These are phyloP conservation scores for Penicillium parvum DNA, from an alignment of 495 filamentous ascomycete species.

Conservation along the genomic window DNA sequence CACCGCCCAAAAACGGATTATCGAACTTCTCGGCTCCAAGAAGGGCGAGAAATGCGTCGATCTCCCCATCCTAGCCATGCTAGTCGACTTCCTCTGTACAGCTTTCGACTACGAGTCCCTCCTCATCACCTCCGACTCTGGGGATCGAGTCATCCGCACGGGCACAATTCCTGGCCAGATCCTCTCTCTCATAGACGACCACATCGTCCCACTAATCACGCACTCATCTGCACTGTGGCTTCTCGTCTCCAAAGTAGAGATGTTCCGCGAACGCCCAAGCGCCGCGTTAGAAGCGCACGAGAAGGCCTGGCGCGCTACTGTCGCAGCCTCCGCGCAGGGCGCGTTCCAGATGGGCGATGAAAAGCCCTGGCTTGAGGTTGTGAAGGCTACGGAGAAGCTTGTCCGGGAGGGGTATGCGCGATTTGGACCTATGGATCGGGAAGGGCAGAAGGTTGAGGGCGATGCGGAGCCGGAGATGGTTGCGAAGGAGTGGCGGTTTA, in stretches of 20 bases:
- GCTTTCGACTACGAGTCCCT: slow-evolving; percentile 40
- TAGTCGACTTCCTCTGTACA: slow-evolving; percentile 66
- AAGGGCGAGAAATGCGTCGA: slow-evolving; percentile 78
- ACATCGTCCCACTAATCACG: slow-evolving; percentile 79
- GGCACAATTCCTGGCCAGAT: slow-evolving; percentile 51
- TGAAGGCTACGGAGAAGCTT: slow-evolving; percentile 43
- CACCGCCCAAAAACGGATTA: slow-evolving; percentile 63
- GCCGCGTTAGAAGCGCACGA: slow-evolving; percentile 78
- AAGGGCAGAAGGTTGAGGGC: slow-evolving; percentile 23
- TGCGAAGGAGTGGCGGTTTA: slow-evolving; percentile 71
- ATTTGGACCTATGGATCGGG: slow-evolving; percentile 37
- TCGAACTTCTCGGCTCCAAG: slow-evolving; percentile 64
- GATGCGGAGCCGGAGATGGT: slow-evolving; percentile 39
- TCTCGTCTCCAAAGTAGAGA: slow-evolving; percentile 62
- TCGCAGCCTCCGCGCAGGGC: slow-evolving; percentile 49
- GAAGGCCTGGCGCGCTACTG: slow-evolving; percentile 74
- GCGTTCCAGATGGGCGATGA: slow-evolving; percentile 48
- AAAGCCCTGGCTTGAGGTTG: slow-evolving; percentile 46
- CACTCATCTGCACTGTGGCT: slow-evolving; percentile 69
- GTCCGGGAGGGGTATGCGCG: slow-evolving; percentile 48
- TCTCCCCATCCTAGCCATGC: slow-evolving; percentile 59
- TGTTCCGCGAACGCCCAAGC: slow-evolving; percentile 61
- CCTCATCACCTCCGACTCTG: slow-evolving; percentile 22
- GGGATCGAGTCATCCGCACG: slow-evolving; percentile 34
- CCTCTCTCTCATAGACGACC: slow-evolving; percentile 65